Percentiles rank a stretch among this genome's conserved stretches.
Conservation (phyloP, 2,329 filamentous ascomycete genomes). For the Trichoderma hamatum region DNA sequence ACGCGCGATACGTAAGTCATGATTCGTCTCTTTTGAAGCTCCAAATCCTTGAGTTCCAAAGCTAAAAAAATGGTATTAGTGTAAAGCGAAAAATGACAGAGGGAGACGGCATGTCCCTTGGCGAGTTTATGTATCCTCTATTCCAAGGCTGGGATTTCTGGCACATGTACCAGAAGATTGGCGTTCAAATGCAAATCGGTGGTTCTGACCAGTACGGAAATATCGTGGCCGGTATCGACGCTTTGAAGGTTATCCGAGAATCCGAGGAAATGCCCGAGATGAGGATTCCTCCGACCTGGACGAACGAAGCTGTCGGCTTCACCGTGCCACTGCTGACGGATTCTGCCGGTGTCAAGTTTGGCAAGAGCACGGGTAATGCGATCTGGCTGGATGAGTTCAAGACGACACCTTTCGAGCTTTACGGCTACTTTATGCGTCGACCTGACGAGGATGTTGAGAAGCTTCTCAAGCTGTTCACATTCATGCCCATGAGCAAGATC, state of each 20-base stretch:
- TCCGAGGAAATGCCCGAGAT: constrained; percentile 51
- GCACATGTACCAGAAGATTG: constrained; percentile 70
- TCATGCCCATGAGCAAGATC: constrained; percentile 75
- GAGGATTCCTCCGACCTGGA: constrained; percentile 46
- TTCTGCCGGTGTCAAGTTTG: constrained; percentile 83
- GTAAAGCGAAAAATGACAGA: constrained; percentile 83
- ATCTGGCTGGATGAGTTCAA: constrained; percentile 85
- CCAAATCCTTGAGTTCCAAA: neutral
- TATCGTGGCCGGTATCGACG: constrained; percentile 86
- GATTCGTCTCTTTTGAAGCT: neutral
- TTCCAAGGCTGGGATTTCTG: constrained; percentile 98
- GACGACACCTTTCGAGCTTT: constrained; percentile 83
- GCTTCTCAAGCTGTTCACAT: constrained; percentile 88
- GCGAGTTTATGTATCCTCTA: constrained; percentile 90
- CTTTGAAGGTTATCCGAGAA: constrained; percentile 73
- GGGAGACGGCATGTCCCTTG: constrained; percentile 90
- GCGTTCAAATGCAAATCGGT: constrained; percentile 84
- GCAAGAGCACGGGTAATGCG: constrained; percentile 92
- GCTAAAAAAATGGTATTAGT: constrained; percentile 36
- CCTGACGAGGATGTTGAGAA: constrained; percentile 79
- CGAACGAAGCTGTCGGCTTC: constrained; percentile 73
- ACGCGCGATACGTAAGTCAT: constrained; percentile 77
- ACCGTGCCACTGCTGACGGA: constrained; percentile 91
- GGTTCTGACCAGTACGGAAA: constrained; percentile 97
- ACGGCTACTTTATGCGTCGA: constrained; percentile 84